Conservation (phyloP, 2,329 filamentous ascomycete species). For the Diaporthe sp. region DNA sequence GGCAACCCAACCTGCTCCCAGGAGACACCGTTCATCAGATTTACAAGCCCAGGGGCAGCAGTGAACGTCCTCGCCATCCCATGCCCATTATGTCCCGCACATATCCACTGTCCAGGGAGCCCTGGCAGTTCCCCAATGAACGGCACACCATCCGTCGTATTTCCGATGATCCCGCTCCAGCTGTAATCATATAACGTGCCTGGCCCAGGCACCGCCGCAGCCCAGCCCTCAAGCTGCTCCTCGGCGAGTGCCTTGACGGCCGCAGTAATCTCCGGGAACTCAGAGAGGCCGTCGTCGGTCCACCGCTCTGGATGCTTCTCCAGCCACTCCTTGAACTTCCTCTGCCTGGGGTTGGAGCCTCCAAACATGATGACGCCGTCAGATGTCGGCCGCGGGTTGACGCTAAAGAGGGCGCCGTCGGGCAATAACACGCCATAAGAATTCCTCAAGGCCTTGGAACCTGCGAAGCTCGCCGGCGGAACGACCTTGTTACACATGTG, state of each 20-base stretch:
- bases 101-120: slow-evolving; percentile 56
- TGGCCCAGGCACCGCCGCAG: slow-evolving; percentile 39
- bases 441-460: slow-evolving; percentile 37
- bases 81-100: slow-evolving; percentile 60
- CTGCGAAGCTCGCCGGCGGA: slow-evolving; percentile 14
- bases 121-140: slow-evolving; percentile 53
- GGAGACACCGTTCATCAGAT: slow-evolving; percentile 49
- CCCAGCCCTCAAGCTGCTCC: slow-evolving; percentile 42
- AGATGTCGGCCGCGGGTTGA: slow-evolving; percentile 44
- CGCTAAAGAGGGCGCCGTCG: slow-evolving; percentile 43
- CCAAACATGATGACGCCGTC: slow-evolving; percentile 47
- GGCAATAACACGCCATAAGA: slow-evolving; percentile 46
- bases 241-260: slow-evolving; percentile 42
- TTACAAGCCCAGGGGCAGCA: slow-evolving; percentile 54
- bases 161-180: slow-evolving; percentile 14
- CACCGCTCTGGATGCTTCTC: slow-evolving; percentile 43
- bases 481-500: slow-evolving; percentile 39
- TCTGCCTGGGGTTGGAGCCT: slow-evolving; percentile 45
- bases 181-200: slow-evolving; percentile 41
- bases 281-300: slow-evolving; percentile 43
- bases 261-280: slow-evolving; percentile 41
- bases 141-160: slow-evolving; percentile 52
- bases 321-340: slow-evolving; percentile 43
- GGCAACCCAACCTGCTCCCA: slow-evolving; percentile 49
- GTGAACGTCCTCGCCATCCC: slow-evolving; percentile 57